Conservation (phyloP, 2,329 filamentous ascomycete species). For the Leptodontidium sp. region DNA sequence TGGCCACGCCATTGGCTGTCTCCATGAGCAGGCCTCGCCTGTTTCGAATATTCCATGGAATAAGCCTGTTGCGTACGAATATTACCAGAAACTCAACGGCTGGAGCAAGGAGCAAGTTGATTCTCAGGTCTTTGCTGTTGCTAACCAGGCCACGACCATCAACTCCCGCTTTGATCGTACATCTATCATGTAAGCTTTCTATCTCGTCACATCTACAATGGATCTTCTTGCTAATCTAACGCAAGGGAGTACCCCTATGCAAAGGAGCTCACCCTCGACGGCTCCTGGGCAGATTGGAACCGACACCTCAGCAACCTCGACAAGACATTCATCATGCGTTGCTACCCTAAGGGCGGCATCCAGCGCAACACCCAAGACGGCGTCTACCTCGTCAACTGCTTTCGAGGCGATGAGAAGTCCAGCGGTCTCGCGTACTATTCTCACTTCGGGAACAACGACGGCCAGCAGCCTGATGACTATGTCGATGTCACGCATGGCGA, state of each 20-base stretch:
- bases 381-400: slow-evolving; percentile 20
- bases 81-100: slow-evolving; percentile 25
- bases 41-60: slow-evolving; percentile 41
- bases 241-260: slow-evolving; percentile 22
- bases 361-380: slow-evolving; percentile 24
- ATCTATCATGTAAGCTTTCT: slow-evolving; percentile 26
- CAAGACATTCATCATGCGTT: slow-evolving; percentile 25
- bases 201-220: neutral
- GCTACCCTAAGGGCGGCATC: slow-evolving; percentile 23
- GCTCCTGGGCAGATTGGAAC: slow-evolving; percentile 21
- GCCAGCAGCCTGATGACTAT: slow-evolving; percentile 24
- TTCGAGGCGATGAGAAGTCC: neutral
- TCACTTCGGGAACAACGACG: slow-evolving; percentile 22
- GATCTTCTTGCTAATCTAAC: neutral
- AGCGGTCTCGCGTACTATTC: slow-evolving; percentile 19
- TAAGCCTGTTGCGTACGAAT: slow-evolving; percentile 35
- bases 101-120: slow-evolving; percentile 19
- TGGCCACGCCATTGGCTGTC: slow-evolving; percentile 44
- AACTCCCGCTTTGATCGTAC: slow-evolving; percentile 55
- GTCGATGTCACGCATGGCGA: slow-evolving; percentile 11
- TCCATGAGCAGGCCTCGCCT: slow-evolving; percentile 44
- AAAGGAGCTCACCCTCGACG: slow-evolving; percentile 18
- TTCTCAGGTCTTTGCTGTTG: slow-evolving; percentile 71
- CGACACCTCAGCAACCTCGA: slow-evolving; percentile 14
- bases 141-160: slow-evolving; percentile 81